These are phyloP conservation scores for Saccharomycopsis synnaedendra DNA, from an alignment of 805 yeast genomes.

Conservation along the genomic window DNA sequence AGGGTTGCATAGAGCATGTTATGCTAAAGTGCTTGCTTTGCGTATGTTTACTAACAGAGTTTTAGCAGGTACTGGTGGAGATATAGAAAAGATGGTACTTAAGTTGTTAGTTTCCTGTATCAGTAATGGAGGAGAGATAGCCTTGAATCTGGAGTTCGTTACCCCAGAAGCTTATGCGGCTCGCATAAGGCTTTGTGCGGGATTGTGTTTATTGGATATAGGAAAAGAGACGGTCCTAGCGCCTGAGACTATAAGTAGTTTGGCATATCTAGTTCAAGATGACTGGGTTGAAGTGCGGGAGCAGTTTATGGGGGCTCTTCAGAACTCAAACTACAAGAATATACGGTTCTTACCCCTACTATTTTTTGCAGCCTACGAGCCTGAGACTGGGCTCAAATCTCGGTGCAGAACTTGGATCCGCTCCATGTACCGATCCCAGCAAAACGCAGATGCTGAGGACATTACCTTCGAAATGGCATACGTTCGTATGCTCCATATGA, in stretches of 20 bases:
- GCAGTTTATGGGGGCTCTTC: constrained; percentile 34
- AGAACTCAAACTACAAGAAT: constrained; percentile 25
- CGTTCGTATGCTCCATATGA: constrained; percentile 53
- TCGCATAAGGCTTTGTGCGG: constrained; percentile 57
- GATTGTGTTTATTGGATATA: constrained; percentile 49
- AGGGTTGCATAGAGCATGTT: constrained; percentile 24
- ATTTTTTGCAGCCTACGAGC: constrained; percentile 72
- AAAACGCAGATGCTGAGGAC: constrained; percentile 23
- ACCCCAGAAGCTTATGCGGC: constrained; percentile 57
- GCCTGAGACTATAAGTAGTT: constrained; percentile 37
- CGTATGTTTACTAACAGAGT: constrained; percentile 51
- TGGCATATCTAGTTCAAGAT: constrained; percentile 58
- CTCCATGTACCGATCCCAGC: constrained; percentile 30
- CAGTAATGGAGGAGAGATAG: constrained; percentile 60
- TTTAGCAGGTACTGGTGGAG: constrained; percentile 20
- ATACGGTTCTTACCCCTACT: constrained; percentile 50
- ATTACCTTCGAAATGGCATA: constrained; percentile 55
- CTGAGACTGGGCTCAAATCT: constrained; percentile 36
- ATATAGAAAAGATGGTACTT: constrained; percentile 49
- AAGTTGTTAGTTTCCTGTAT: constrained; percentile 57
- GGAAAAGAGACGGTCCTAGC: constrained; percentile 46
- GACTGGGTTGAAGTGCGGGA: constrained; percentile 45
- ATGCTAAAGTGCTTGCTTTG: constrained; percentile 41
- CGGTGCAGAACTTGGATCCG: constrained; percentile 61
- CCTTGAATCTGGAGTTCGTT: constrained; percentile 39